These are phyloP conservation scores for Carex cristatella DNA, from an alignment of 176 grass and related monocot species.

Conservation along the genomic window DNA sequence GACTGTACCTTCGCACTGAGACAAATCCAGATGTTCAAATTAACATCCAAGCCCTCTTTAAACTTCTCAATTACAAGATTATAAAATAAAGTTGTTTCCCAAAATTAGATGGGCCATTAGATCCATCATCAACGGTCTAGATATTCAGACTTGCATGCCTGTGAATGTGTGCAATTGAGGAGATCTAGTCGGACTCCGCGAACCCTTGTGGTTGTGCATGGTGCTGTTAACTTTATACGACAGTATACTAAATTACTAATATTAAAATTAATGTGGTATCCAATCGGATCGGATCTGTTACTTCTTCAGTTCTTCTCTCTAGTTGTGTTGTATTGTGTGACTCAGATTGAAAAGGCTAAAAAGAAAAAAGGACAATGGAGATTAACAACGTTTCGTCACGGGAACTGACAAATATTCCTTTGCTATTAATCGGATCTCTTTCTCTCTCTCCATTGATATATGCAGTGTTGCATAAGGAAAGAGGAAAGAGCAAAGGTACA, in stretches of 20 bases:
- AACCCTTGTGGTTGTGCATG: too few relatives aligned
- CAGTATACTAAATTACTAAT: background rate
- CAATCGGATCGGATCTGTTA: background rate
- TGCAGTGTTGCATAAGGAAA: background rate
- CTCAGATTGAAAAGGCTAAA: background rate
- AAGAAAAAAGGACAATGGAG: background rate
- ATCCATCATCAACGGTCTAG: too few relatives aligned
- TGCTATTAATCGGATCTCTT: background rate
- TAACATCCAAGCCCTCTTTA: background rate
- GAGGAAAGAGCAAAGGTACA: background rate
- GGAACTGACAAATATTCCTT: slow-evolving; percentile 5
- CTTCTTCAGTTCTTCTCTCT: too few relatives aligned
- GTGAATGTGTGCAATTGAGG: too few relatives aligned
- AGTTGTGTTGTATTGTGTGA: background rate
- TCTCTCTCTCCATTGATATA: background rate
- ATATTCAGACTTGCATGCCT: too few relatives aligned
- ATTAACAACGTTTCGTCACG: slow-evolving; percentile 21
- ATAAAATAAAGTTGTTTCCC: background rate
- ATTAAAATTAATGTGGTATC: background rate
- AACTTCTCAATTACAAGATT: background rate
- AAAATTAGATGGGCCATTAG: too few relatives aligned
- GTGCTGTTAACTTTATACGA: background rate
- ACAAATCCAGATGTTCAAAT: slow-evolving; percentile 14
- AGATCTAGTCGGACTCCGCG: too few relatives aligned
- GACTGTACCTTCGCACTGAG: background rate